Evolutionary conservation across 2,329 filamentous ascomycete species (phyloP), one percentile per base, ranked within the genome.

Genomic region (Penicillium thymicola): DNA sequence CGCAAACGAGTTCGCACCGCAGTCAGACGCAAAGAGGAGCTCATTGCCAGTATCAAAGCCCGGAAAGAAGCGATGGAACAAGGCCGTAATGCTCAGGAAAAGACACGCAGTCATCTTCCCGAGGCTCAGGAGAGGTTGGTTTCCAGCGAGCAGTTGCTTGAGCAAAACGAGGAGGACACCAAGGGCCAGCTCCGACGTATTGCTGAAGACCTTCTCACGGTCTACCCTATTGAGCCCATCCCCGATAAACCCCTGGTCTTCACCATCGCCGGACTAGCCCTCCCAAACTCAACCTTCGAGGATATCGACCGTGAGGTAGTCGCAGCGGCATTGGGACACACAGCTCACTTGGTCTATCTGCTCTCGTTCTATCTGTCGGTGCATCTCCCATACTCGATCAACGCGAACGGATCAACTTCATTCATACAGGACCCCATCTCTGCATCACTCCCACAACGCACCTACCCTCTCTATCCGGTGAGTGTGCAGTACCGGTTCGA

Each of bases 401-500:
- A 82, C 2, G 81, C 87, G 2, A 85, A 85, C 54, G 89, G 88
- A 4, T 96, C 91, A 2, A 86, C 85, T 4, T 89, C 88, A 4
- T 85, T 84, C 40, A 88, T 93, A 55, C 83, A 86, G 45, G 92
- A 96, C 68, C 85, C 89, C 6, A 89, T 96, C 23, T 80, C 78
- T 9, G 69, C 71, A 48, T 73, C 70, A 55, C 75, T 78, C 62
- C 70, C 83, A 54, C 82, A 86, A 44, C 81, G 87, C 51, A 86
- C 85, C 6, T 99, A 96, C 66, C 94, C 94, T 0, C 81, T 99
- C 0, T 92, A 92, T 73, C 74, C 89, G 77, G 82, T 83, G 68
- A 82, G 84, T 2, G 85, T 91, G 0, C 85, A 92, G 44, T 97
- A 93, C 77, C 87, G 93, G 2, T 97, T 97, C 73, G 93, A 97